Percentiles rank a stretch among this genome's conserved stretches.
These are phyloP conservation scores for Solanum virginianum DNA, from an alignment of 257 asterid species.

Conservation along the genomic window DNA sequence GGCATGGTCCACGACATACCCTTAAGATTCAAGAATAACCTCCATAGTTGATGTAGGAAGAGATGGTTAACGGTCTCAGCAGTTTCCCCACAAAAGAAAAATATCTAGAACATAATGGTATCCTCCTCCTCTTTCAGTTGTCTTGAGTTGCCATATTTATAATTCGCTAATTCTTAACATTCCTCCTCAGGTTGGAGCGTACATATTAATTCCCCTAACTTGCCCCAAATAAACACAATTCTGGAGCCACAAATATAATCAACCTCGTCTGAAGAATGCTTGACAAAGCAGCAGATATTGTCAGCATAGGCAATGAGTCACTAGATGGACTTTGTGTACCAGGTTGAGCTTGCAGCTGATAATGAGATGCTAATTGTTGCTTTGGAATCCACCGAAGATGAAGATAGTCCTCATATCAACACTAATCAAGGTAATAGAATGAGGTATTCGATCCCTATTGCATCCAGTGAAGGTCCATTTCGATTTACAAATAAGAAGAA, in stretches of 20 bases:
- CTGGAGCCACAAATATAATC: not conserved
- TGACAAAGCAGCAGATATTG: not conserved
- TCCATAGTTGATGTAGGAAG: no score
- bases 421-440: not conserved
- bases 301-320: not conserved
- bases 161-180: not conserved
- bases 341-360: not conserved
- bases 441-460: not conserved
- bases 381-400: not conserved
- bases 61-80: no score
- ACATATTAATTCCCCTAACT: not conserved
- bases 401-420: not conserved
- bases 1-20: no score
- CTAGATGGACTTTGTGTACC: not conserved
- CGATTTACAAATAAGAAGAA: not conserved
- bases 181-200: not conserved
- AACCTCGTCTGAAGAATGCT: not conserved
- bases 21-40: no score
- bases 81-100: no score
- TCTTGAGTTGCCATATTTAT: not conserved
- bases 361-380: not conserved
- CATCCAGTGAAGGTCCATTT: not conserved
- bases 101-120: no score
- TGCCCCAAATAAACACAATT: not conserved
- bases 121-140: no score